phyloP scores from a whole-genome alignment of 768 basidiomycete genomes.

The Pulveroboletus sp. region DNA sequence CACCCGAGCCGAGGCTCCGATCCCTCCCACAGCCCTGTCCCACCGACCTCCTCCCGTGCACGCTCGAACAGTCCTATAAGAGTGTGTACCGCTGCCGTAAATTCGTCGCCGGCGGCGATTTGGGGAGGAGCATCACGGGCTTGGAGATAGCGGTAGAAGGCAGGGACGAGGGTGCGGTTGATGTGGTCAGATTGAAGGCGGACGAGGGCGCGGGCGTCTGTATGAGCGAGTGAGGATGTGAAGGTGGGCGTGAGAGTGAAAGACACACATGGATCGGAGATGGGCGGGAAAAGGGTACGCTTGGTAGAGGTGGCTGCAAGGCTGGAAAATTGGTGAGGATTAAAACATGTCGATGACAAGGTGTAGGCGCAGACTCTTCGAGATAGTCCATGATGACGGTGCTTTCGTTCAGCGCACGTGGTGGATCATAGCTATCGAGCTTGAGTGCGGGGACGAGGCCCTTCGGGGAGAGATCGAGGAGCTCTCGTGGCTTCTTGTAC shows the following conservation, averaged over 20 bases:
- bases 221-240: neutral
- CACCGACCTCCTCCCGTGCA: constrained; percentile 48
- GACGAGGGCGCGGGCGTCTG: constrained; percentile 66
- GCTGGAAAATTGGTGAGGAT: too few species aligned
- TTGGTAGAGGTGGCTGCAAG: constrained; percentile 48
- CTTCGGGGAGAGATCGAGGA: constrained; percentile 80
- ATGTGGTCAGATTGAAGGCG: constrained; percentile 69
- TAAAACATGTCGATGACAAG: too few species aligned
- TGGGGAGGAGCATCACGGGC: constrained; percentile 59
- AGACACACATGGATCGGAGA: constrained; percentile 54
- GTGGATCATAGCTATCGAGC: constrained; percentile 51
- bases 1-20: constrained; percentile 45
- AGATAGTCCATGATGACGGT: constrained; percentile 77
- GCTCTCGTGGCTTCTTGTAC: constrained; percentile 76
- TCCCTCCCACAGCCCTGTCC: constrained; percentile 58
- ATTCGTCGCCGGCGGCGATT: constrained; percentile 50
- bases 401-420: constrained; percentile 72
- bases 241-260: neutral
- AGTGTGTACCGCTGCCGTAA: constrained; percentile 46
- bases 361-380: constrained; percentile 54
- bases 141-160: constrained; percentile 75
- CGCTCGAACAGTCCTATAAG: constrained; percentile 54
- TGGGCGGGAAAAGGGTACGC: constrained; percentile 55
- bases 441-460: constrained; percentile 75
- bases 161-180: constrained; percentile 60